Conservation (phyloP, 2,329 filamentous ascomycete genomes). For the Akanthomyces muscarius region DNA sequence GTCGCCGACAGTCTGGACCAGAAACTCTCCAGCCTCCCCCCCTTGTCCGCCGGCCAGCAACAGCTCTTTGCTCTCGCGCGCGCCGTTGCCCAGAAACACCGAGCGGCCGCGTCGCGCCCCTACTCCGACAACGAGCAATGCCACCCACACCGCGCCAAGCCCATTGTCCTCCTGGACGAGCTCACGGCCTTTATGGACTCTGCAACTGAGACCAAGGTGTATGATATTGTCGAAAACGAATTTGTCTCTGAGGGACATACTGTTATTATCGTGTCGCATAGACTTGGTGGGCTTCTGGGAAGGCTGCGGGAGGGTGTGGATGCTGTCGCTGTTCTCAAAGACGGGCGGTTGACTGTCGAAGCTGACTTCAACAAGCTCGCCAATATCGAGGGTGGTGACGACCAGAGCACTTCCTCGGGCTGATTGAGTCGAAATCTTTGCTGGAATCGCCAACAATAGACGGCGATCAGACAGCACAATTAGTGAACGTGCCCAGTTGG, state of each 20-base stretch:
- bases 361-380: not conserved
- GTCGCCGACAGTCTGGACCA: conserved; percentile 24
- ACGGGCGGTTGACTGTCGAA: conserved; percentile 13
- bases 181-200: conserved; percentile 31
- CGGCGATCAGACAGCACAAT: too few relatives aligned
- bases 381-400: not conserved
- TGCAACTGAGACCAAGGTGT: conserved; percentile 29
- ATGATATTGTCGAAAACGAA: conserved; percentile 27
- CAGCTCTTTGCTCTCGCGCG: conserved; percentile 32
- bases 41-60: conserved; percentile 31
- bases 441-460: too few relatives aligned
- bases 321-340: conserved; percentile 24
- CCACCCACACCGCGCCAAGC: conserved; percentile 21
- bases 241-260: conserved; percentile 31
- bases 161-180: conserved; percentile 33
- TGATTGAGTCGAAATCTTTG: not conserved
- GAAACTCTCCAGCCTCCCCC: conserved; percentile 24
- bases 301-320: conserved; percentile 26
- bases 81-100: conserved; percentile 26
- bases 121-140: conserved; percentile 3
- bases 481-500: too few relatives aligned
- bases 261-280: conserved; percentile 34
- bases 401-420: not conserved
- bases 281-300: conserved; percentile 25
- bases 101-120: conserved; percentile 8